Base-by-base conservation (phyloP, 1,284 basidiomycete genomes). In the Leccinum insolens region DNA sequence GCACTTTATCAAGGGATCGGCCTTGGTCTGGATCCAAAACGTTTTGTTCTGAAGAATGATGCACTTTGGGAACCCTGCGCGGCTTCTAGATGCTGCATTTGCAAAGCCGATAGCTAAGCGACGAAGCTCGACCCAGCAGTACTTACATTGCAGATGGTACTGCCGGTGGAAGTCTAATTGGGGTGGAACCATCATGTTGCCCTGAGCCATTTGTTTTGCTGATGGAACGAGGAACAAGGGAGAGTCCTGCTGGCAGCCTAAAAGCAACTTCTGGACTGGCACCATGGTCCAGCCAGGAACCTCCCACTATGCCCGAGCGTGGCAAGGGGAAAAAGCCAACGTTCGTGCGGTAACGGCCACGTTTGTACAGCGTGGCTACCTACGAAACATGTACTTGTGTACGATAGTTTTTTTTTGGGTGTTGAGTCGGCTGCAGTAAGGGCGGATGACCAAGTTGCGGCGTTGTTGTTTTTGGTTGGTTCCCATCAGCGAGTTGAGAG, bases 381-480 rank as follows among this genome's bases (percentile, higher is more conserved):
- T 14, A 15, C 22, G 22, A 25, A 25, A 25, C 22, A 25, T 25
- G 22, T 25, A 25, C 22, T 25, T 25, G 22, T 25, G 37, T 39
- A 39, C 7, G 39, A 15, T 41, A 41, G 39, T 15, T 52, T 22
- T 52, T 52, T 52, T 52, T 49, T 49, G 7, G 46, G 9, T 49
- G 46, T 22, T 46, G 17, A 39, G 39, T 39, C 39, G 39, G 39
- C 39, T 39, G 0, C 39, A 41, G 46, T 17, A 49, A 49, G 46
- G 22, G 58, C 58, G 74, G 75, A 75, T 74, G 74, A 77, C 73
- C 7, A 52, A 52, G 46, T 28, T 28, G 8, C 44, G n/a, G 46
- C n/a, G 46, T 49, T 20, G 49, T 52, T 52, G 49, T 52, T 52
- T 49, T 49, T 49, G 46, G 15, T 49, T 49, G 46, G 15, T 69